phyloP scores from a whole-genome alignment of 495 filamentous ascomycete species.

The Xylona heveae region DNA sequence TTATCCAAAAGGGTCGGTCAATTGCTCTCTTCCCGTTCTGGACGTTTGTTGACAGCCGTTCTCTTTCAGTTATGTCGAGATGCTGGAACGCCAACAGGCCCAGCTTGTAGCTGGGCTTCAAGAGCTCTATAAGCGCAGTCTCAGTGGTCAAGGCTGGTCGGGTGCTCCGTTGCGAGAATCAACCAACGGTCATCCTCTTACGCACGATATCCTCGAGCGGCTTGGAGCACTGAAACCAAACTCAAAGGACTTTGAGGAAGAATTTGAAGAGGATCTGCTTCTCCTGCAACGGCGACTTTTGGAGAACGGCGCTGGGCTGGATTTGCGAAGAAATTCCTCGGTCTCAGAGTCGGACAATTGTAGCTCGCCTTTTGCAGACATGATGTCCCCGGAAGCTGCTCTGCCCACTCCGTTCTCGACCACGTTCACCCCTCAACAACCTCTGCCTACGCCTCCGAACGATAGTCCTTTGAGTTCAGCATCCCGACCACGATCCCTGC shows the following conservation, averaged over 20 bases:
- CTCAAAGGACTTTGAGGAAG: slow-evolving; percentile 22
- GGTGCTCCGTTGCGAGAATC: slow-evolving; percentile 29
- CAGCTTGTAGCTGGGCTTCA: slow-evolving; percentile 40
- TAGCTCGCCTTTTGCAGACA: not conserved
- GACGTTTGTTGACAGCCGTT: not conserved
- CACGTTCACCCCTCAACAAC: not conserved
- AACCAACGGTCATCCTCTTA: slow-evolving; percentile 36
- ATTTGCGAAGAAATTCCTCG: slow-evolving; percentile 30
- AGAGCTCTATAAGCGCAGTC: slow-evolving; percentile 32
- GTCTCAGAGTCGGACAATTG: slow-evolving; percentile 30
- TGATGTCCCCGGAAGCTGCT: not conserved
- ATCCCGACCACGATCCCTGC: not conserved
- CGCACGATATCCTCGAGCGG: slow-evolving; percentile 39
- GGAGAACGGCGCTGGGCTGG: slow-evolving; percentile 23
- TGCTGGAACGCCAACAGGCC: slow-evolving; percentile 47
- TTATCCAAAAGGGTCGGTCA: slow-evolving; percentile 37
- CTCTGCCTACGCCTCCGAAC: not conserved
- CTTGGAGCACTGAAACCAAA: slow-evolving; percentile 31
- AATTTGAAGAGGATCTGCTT: slow-evolving; percentile 35
- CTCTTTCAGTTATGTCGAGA: slow-evolving; percentile 37
- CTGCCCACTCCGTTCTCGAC: not conserved
- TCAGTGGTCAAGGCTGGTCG: slow-evolving; percentile 29
- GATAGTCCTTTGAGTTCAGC: not conserved
- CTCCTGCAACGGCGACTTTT: slow-evolving; percentile 32
- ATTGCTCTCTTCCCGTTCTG: slow-evolving; percentile 1